Conservation (phyloP, 352 stramenopile genomes). For the Globisporangium splendens region DNA sequence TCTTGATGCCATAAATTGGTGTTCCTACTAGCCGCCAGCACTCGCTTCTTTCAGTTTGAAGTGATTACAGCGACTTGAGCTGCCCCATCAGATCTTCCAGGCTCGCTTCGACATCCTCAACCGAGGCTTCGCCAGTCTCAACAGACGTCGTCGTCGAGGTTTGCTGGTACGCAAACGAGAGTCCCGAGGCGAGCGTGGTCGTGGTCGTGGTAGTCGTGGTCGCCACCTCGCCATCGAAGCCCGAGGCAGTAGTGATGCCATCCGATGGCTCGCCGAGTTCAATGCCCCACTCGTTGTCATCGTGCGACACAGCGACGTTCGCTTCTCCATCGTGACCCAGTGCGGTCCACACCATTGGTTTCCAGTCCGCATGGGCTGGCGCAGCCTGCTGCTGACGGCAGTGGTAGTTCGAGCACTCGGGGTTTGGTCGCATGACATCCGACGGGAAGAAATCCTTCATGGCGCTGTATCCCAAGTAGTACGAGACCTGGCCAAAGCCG, state of each 20-base stretch:
- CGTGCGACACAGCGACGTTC: slow-evolving; percentile 50
- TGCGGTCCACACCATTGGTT: slow-evolving; percentile 68
- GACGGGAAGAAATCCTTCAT: slow-evolving; percentile 88
- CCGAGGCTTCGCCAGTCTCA: slow-evolving; percentile 20
- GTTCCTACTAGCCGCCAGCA: too few relatives aligned
- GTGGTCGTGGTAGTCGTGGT: slow-evolving; percentile 16
- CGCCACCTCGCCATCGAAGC: background rate
- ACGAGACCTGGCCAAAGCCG: slow-evolving; percentile 82
- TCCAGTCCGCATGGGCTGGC: slow-evolving; percentile 44
- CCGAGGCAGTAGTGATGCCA: slow-evolving; percentile 7
- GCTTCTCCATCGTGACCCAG: slow-evolving; percentile 50
- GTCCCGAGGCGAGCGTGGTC: slow-evolving; percentile 35
- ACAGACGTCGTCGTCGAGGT: slow-evolving; percentile 5
- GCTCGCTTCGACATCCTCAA: slow-evolving; percentile 40
- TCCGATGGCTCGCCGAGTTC: slow-evolving; percentile 30
- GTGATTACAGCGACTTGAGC: slow-evolving; percentile 58
- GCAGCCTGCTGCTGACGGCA: slow-evolving; percentile 70
- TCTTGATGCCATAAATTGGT: too few relatives aligned
- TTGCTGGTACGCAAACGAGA: slow-evolving; percentile 65
- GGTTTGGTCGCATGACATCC: slow-evolving; percentile 79
- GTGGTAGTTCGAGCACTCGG: slow-evolving; percentile 75
- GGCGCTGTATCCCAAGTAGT: slow-evolving; percentile 86
- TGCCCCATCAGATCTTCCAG: slow-evolving; percentile 81
- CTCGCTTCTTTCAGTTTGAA: too few relatives aligned
- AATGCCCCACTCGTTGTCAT: slow-evolving; percentile 89